Base-by-base conservation (phyloP, 2,329 filamentous ascomycete genomes). In the Stagonosporopsis rhizophila region DNA sequence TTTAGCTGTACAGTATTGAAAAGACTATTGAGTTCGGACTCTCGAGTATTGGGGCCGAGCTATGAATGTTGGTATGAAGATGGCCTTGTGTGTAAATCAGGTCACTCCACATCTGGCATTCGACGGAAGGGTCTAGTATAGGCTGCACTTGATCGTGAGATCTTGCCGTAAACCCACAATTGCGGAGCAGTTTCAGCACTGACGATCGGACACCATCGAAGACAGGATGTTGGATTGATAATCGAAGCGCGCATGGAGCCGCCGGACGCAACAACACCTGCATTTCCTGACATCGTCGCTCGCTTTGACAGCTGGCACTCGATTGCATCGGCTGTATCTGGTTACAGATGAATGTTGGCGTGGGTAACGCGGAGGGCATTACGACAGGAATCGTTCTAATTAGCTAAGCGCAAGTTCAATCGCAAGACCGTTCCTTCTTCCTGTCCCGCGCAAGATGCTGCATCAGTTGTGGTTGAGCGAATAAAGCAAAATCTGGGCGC, bases 401-500 rank as follows among this genome's bases (percentile, higher is more conserved):
- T n/a, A n/a, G n/a, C n/a, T n/a, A 25, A 25, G 23, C 23, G 8
- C 23, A 25, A 34, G 25, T 55, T 32, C 34, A 35, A 28, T 12
- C 5, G 12, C 8, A 32, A 15, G 25, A 14, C 23, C 28, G 15
- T 4, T 11, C 8, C 48, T 23, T n/a, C 32, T 15, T 35, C 17
- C 12, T 35, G 22, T 46, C 25, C 25, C 20, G 12, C 23, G 11
- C 17, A 28, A 38, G 11, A 25, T 22, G n/a, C 17, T 51, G 49
- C 32, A 42, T 38, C 35, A 12, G 19, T 20, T 11, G 7, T 19
- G 2, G 17, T 19, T 38, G 17, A 38, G 38, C 8, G 9, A 28
- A 28, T 51, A 58, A 57, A 56, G 48, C 37, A 37, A 51, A 34
- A 53, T 41, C 60, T 58, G 65, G 62, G 52, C 60, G 61, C 66